Percentiles rank a stretch among this genome's conserved stretches.
phyloP scores from a whole-genome alignment of 306 rosid species.

The Malus domestica region DNA sequence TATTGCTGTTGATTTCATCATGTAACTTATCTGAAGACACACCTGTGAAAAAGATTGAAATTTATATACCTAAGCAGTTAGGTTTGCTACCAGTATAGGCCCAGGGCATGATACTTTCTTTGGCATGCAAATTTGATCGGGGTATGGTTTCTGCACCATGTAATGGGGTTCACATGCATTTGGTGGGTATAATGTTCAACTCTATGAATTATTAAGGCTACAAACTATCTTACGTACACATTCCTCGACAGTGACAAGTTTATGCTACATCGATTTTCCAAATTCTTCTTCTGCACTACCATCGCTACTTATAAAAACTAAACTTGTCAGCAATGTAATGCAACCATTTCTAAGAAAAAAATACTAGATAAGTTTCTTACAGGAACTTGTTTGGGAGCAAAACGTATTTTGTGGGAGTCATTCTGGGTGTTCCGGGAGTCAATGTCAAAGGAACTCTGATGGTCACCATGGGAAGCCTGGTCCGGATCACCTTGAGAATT shows the following conservation, averaged over 20 bases:
- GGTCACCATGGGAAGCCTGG: conserved; percentile 23
- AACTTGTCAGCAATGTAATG: not conserved
- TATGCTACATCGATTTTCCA: not conserved
- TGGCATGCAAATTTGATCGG: not conserved
- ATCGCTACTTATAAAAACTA: not conserved
- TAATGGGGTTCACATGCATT: no score
- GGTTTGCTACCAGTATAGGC: not conserved
- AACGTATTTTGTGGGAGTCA: conserved; percentile 21
- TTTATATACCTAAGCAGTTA: not conserved
- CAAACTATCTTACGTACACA: no score
- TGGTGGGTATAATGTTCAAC: not conserved
- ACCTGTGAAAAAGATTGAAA: not conserved
- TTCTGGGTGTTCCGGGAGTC: not conserved
- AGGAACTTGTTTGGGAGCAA: conserved; percentile 30
- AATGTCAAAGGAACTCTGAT: conserved; percentile 21
- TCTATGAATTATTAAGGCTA: no score
- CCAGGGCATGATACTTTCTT: not conserved
- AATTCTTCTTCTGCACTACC: not conserved
- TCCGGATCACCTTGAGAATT: conserved; percentile 24
- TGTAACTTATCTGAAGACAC: not conserved
- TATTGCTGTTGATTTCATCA: not conserved
- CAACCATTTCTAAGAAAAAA: not conserved
- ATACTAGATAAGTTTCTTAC: conserved; percentile 33
- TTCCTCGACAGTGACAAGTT: not conserved
- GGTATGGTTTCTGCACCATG: not conserved